Evolutionary conservation across 441 rosid genomes (phyloP), one percentile per base, ranked within the genome.

Genomic region (Erodium texanum): DNA sequence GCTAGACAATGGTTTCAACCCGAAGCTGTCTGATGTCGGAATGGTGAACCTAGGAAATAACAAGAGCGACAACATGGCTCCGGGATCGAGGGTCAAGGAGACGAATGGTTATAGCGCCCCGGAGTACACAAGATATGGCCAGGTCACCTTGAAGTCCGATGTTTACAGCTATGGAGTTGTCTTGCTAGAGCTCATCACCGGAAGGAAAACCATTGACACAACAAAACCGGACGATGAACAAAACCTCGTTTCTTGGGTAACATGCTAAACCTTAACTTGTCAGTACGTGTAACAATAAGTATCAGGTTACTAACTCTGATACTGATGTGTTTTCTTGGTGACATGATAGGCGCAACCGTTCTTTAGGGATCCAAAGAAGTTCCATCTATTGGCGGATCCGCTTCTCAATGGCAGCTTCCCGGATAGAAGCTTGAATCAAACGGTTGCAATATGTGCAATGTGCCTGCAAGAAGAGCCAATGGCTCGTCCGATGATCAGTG

Each of bases 41-140:
- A 70, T 89, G 54, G 85, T 76, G 19, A 85, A 90, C 38, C 83
- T 88, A 27, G 29, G 36, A 64, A 52, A 73, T 0, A 43, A 12
- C 52, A 82, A 82, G 23, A 84, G 10, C 59, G 23, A 85, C 18
- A 84, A 77, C 71, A 77, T 71, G 82, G 77, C 66, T 64, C 43
- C 82, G 0, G 70, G 86, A 6, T 82, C 95, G 0, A 79, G 96
- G 54, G 81, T 82, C 22, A 86, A 87, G 98, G 63, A 16, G 29
- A 91, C 99, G 23, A 89, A 89, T 62, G 99, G 99, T 48, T 90
- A 92, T 69, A 81, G 87, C 3, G 97, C 99, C 4, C 99, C 99
- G 0, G 99, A 95, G 66, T 94, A 88, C 69, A 65, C 88, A 0
- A 84, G 86, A 70, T 74, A 81, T 0, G 89, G 89, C 64, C 66